These are phyloP conservation scores for Metschnikowia koreensis DNA, from an alignment of 805 yeast genomes.

Conservation along the genomic window DNA sequence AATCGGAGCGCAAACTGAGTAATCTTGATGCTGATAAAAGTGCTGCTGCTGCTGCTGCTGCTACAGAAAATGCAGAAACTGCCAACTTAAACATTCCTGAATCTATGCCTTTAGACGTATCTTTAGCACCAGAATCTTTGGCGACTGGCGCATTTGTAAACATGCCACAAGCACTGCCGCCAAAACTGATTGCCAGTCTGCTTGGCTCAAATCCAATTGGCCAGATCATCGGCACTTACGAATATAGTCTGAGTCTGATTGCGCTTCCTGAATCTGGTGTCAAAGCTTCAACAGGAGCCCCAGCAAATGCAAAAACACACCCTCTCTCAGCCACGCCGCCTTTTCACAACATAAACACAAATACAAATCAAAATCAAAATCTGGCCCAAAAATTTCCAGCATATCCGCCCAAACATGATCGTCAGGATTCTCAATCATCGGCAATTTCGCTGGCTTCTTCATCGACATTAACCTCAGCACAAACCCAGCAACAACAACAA, in stretches of 20 bases:
- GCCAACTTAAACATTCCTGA: no score
- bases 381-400: not conserved
- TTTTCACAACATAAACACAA: not conserved
- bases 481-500: constrained; percentile 34
- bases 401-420: constrained; percentile 18
- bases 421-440: constrained; percentile 39
- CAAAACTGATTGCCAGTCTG: constrained; percentile 20
- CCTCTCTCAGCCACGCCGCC: constrained; percentile 6
- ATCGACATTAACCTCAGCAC: constrained; percentile 29
- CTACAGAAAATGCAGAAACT: no score
- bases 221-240: constrained; percentile 30
- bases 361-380: no score
- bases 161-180: constrained; percentile 18
- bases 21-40: no score
- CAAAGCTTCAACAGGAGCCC: no score
- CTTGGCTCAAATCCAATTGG: constrained; percentile 26
- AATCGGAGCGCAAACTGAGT: not conserved
- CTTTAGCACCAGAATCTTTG: no score
- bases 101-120: no score
- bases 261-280: constrained; percentile 7
- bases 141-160: not conserved
- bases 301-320: not conserved
- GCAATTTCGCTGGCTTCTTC: constrained; percentile 31
- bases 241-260: constrained; percentile 26
- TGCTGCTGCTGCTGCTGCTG: no score